These are phyloP conservation scores for Tritrichomonas foetus DNA, from an alignment of 208 protist species.

Conservation along the genomic window DNA sequence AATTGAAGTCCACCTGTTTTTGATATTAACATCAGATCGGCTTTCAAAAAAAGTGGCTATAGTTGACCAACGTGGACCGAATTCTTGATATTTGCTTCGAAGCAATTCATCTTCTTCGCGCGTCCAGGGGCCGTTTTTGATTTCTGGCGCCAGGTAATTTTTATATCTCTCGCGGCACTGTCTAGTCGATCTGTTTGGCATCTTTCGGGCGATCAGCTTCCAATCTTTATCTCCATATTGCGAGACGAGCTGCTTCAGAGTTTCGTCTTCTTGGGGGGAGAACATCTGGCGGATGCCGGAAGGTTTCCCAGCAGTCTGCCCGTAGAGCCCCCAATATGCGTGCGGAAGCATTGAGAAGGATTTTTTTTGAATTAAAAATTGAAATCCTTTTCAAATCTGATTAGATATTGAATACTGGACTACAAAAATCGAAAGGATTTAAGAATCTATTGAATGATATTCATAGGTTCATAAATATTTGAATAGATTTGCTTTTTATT, in stretches of 20 bases:
- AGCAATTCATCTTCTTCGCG: background rate
- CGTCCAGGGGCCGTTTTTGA: background rate
- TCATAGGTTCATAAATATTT: no score
- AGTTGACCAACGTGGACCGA: background rate
- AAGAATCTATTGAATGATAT: no score
- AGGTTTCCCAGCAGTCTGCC: no score
- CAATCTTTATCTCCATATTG: background rate
- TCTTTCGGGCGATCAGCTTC: background rate
- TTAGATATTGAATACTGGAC: no score
- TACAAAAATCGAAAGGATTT: no score
- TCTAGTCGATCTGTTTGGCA: background rate
- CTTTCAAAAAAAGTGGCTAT: background rate
- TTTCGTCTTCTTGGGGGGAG: background rate
- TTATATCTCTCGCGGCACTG: background rate
- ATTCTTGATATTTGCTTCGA: background rate
- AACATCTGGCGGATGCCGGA: background rate
- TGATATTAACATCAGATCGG: background rate
- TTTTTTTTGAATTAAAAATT: no score
- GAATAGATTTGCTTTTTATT: no score
- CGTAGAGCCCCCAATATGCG: no score
- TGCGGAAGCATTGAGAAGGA: no score
- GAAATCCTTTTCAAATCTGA: no score
- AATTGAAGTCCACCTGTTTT: slow-evolving; percentile 1
- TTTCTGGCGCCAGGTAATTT: background rate
- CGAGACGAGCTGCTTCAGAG: background rate